Evolutionary conservation across 1,284 basidiomycete genomes (phyloP).

Genomic region (Rugosomyces carneus): DNA sequence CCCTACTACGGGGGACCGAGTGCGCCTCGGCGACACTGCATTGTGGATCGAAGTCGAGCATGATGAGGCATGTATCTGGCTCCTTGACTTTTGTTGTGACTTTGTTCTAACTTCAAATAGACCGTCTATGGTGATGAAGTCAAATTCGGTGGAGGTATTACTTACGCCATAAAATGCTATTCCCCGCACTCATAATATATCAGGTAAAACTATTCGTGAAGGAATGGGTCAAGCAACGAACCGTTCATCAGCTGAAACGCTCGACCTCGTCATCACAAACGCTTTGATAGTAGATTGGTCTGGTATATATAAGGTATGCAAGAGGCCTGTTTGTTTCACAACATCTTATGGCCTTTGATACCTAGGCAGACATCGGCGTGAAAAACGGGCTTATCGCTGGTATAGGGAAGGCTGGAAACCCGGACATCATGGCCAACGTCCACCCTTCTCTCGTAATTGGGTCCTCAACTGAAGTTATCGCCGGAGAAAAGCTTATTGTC

Average conservation of each 20-base stretch:
- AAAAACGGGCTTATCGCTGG: constrained; percentile 81
- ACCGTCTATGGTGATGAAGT: constrained; percentile 90
- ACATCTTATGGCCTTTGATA: neutral
- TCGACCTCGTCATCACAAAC: constrained; percentile 95
- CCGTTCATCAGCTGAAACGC: constrained; percentile 56
- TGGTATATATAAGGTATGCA: constrained; percentile 83
- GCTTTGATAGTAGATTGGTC: constrained; percentile 93
- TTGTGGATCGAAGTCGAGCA: constrained; percentile 93
- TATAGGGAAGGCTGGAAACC: constrained; percentile 97
- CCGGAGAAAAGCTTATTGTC: constrained; percentile 90
- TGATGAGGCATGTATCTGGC: constrained; percentile 56
- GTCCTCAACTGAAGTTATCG: constrained; percentile 89
- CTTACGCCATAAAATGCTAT: neutral
- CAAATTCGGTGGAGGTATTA: constrained; percentile 91
- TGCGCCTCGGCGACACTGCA: constrained; percentile 84
- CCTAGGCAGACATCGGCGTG: constrained; percentile 93
- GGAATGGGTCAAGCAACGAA: constrained; percentile 94
- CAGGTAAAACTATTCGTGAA: constrained; percentile 90
- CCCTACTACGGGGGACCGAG: constrained; percentile 86
- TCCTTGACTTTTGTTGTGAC: neutral
- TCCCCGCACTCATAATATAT: constrained; percentile 3
- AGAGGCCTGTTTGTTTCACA: neutral
- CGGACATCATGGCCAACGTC: constrained; percentile 87
- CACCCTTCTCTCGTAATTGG: constrained; percentile 75
- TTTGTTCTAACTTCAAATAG: constrained; percentile 25